These are phyloP conservation scores for Dichotomocladium elegans DNA, from an alignment of 371 early-diverging fungal species.

Conservation along the genomic window DNA sequence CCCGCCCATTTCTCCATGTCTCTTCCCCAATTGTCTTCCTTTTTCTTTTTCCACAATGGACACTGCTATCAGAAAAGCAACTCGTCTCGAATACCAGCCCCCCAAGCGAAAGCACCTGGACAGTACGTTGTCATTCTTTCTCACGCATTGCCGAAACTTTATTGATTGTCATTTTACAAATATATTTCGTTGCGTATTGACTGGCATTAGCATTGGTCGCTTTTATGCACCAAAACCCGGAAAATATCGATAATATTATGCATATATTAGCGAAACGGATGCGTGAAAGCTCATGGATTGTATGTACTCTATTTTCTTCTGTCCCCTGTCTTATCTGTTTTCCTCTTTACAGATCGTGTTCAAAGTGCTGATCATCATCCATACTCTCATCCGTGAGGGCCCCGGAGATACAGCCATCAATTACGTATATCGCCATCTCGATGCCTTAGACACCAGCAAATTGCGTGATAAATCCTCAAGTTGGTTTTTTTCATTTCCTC, in stretches of 20 bases:
- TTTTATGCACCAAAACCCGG: conserved; percentile 41
- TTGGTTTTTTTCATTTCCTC: no score
- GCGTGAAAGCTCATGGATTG: conserved; percentile 80
- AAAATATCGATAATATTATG: conserved; percentile 60
- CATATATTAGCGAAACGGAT: conserved; percentile 54
- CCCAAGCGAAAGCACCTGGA: conserved; percentile 86
- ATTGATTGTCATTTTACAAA: no score
- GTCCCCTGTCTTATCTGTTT: no score
- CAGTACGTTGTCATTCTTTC: conserved; percentile 46
- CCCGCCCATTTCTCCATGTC: no score
- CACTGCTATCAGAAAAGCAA: conserved; percentile 75
- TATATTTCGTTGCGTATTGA: no score
- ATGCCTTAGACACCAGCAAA: conserved; percentile 55
- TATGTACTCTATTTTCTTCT: no score
- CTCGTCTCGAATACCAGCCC: conserved; percentile 69
- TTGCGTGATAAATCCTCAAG: conserved; percentile 63
- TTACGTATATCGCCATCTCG: conserved; percentile 54
- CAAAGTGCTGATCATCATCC: conserved; percentile 84
- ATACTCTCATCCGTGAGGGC: conserved; percentile 82
- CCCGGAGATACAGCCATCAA: conserved; percentile 68
- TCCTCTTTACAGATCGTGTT: conserved; percentile 92
- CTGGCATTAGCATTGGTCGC: conserved; percentile 40
- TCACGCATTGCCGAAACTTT: no score
- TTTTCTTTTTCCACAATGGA: conserved; percentile 50
- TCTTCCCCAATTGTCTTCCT: neutral